These are phyloP conservation scores for Yamadazyma mexicana DNA, from an alignment of 1,139 yeast genomes.

Conservation along the genomic window DNA sequence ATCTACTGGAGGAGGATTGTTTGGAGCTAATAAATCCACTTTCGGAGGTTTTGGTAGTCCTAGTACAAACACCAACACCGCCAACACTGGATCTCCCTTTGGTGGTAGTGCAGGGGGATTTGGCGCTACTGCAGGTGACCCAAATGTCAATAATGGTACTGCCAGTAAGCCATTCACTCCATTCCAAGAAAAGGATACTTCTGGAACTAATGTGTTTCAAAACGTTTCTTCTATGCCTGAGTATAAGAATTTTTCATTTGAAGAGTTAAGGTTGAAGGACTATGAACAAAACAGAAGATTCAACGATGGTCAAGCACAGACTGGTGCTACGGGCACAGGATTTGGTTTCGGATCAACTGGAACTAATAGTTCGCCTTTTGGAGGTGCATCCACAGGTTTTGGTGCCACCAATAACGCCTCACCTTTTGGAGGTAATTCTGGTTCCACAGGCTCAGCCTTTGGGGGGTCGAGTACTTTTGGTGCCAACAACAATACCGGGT, in stretches of 20 bases:
- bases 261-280: constrained; percentile 87
- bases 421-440: constrained; percentile 5
- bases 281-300: constrained; percentile 72
- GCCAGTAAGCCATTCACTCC: constrained; percentile 67
- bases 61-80: constrained; percentile 7
- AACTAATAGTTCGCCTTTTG: constrained; percentile 14
- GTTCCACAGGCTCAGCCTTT: background rate
- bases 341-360: constrained; percentile 15
- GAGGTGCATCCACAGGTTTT: constrained; percentile 16
- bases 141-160: constrained; percentile 64
- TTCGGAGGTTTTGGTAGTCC: constrained; percentile 29
- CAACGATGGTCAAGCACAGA: constrained; percentile 39
- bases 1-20: constrained; percentile 22
- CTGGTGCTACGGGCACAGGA: constrained; percentile 26
- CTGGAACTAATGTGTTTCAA: constrained; percentile 60
- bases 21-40: constrained; percentile 21
- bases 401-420: constrained; percentile 21
- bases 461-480: constrained; percentile 6
- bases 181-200: constrained; percentile 70
- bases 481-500: constrained; percentile 9
- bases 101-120: constrained; percentile 22
- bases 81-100: constrained; percentile 20
- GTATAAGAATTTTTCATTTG: constrained; percentile 75
- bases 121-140: constrained; percentile 29
- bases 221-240: constrained; percentile 89